Base-by-base conservation (phyloP, 257 asterid species). In the Solanum ahanhuiri region DNA sequence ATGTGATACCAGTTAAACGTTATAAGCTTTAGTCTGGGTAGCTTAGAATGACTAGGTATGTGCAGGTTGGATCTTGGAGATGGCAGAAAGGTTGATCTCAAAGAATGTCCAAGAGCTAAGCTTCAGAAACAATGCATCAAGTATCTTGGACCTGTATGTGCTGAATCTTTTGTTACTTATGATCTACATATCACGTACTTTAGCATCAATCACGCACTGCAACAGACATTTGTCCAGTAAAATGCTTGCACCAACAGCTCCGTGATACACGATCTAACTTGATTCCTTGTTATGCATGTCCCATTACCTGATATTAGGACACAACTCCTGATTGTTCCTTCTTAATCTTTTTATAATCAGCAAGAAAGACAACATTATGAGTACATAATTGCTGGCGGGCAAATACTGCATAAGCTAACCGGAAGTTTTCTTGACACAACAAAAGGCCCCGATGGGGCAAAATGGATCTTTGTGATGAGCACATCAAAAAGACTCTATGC, bases 381-480 rank as follows among this genome's bases (percentile, higher is more conserved):
- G 87, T 95, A 85, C 33, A 88, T 85, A 87, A 92, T 95, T 83
- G 85, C 83, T 64, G 95, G 92, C 28, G 98, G 98, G 75, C 88
- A 88, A 83, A 81, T 95, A 86, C 43, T 90, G 90, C 94, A 93
- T 87, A 91, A 90, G 41, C 89, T 89, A 83, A 89, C 93, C 33
- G 90, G 95, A 84, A 84, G 85, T 45, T 92, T 89, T 83, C 96
- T 97, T 72, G 94, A 94, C 87, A 94, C 98, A 28, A 89, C 82
- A 51, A 87, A 87, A 87, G 93, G 92, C 37, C 84, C 88, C 20
- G 73, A 88, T 66, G 96, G 93, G 85, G 86, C 90, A 43, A 97
- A 95, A 89, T 94, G 98, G 98, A 97, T 97, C 90, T 97, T 97
- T 88, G 99, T 95, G 87, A 91, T 97, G 98, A 94, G 98, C 98